Evolutionary conservation across 1,139 yeast species (phyloP).

Genomic region (Pichia inconspicua): DNA sequence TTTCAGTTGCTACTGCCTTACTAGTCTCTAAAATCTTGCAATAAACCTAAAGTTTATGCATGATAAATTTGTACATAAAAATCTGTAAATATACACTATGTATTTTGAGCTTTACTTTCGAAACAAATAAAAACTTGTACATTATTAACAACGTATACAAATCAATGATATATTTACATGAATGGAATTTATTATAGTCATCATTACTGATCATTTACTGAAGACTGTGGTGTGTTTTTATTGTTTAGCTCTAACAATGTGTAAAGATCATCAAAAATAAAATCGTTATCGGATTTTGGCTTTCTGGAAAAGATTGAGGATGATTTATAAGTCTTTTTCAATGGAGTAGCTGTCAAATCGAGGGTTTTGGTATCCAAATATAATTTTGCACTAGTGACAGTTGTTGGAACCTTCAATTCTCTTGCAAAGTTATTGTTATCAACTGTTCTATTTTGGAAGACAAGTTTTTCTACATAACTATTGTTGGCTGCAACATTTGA

Average conservation of each 20-base stretch:
- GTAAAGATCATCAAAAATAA: not conserved
- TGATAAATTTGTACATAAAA: not conserved
- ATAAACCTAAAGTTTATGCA: not conserved
- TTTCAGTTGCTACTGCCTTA: slow-evolving; percentile 70
- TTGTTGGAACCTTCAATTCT: slow-evolving; percentile 21
- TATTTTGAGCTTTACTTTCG: not conserved
- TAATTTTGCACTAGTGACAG: slow-evolving; percentile 20
- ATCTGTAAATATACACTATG: not conserved
- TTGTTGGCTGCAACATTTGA: slow-evolving; percentile 17
- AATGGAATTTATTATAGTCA: not conserved
- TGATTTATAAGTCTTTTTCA: slow-evolving; percentile 3
- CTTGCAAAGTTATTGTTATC: slow-evolving; percentile 20
- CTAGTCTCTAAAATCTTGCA: slow-evolving; percentile 9
- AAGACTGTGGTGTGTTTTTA: not conserved
- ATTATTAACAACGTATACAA: not conserved
- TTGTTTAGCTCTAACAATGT: not conserved
- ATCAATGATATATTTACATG: not conserved
- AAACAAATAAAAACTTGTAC: not conserved
- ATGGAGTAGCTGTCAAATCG: slow-evolving; percentile 21
- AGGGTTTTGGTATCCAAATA: slow-evolving; percentile 17
- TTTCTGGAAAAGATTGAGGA: not conserved
- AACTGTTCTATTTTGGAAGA: slow-evolving; percentile 17
- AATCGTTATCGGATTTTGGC: not conserved
- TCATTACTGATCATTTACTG: not conserved
- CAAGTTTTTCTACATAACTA: slow-evolving; percentile 19